Base-by-base conservation (phyloP, 139 green algal species). In the Trebouxia sp. region DNA sequence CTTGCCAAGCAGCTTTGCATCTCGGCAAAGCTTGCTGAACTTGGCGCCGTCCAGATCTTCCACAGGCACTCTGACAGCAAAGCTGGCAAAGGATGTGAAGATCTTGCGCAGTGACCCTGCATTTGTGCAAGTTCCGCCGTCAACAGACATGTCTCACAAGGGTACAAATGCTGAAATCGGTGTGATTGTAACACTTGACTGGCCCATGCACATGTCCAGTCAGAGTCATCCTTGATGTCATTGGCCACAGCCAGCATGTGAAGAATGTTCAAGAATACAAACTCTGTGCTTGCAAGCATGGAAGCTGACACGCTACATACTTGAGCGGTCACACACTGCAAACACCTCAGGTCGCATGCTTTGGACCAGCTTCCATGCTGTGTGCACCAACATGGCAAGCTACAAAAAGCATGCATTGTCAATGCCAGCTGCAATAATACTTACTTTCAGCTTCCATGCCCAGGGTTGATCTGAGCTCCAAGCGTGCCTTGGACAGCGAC, bases 31-130 rank as follows among this genome's bases (percentile, higher is more conserved):
- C 82, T 88, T 88, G 70, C 76, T 67, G 51, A 89, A 89, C 62
- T 79, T 81, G 5, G 72, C 66, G 56, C 83, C 82, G 38, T 90
- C 86, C 79, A 92, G 86, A 30, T 90, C 87, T 0, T 66, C 65
- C 42, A 83, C 7, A 6, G 42, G 82, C 84, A 89, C 79, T 17
- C 87, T 80, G 10, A 53, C 78, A 50, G 87, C 89, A 67, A 90
- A 92, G 28, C 81, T 82, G 12, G 79, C 80, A 75, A 92, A 91
- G 45, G 78, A 82, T 22, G 20, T 37, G 55, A 89, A 92, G 24
- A 88, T 43, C 12, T 78, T 75, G 65, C 82, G 80, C 55, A 92
- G 74, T 10, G 88, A 83, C 30, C 83, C 89, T 92, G 87, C 82
- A 87, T 0, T 39, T 0, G 47, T 11, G 32, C 8, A 45, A 30